Evolutionary conservation across 139 green algal species (phyloP), one percentile per base, ranked within the genome.

Genomic region (Helicosporidium sp.): DNA sequence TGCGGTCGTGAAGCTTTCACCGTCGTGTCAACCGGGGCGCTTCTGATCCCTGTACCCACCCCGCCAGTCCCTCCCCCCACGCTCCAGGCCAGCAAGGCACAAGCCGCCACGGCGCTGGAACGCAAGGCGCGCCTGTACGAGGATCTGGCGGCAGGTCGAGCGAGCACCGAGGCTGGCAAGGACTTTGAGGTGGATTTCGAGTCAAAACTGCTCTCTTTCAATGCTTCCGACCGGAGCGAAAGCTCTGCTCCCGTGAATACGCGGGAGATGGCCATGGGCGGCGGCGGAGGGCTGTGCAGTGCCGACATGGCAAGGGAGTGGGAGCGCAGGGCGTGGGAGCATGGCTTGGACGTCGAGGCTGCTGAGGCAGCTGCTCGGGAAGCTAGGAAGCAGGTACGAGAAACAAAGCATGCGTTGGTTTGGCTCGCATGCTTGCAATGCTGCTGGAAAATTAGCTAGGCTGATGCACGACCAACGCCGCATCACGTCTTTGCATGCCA

Each of bases 101-200:
- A 79, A 20, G 64, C 52, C 16, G 66, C 65, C 8, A 70, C 67
- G 0, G 80, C 81, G 2, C 58, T 91, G 22, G 70, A 90, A 52
- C 57, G 68, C 10, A 91, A 91, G 43, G 73, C 80, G 3, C 54
- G 58, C n/a, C 54, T 92, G 16, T 91, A 91, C 43, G 76, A 87
- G 26, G 51, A 57, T 26, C 54, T 92, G 34, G 57, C 37, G 2
- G 18, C 20, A 7, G 63, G 64, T 13, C 19, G 57, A 23, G 37
- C 28, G 2, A 37, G 31, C 31, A n/a, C n/a, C n/a, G n/a, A n/a
- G n/a, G 31, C 31, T 0, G 31, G 31, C 31, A 13, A 13, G 10
- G 31, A 37, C 10, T 37, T 18, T 13, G 31, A 37, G 31, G 31
- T 37, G 31, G 31, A 37, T 13, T 37, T 37, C 31, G 31, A n/a